Percentiles rank a stretch among this genome's conserved stretches.
phyloP scores from a whole-genome alignment of 129 eudicot genomes.

The Solidago caesia region DNA sequence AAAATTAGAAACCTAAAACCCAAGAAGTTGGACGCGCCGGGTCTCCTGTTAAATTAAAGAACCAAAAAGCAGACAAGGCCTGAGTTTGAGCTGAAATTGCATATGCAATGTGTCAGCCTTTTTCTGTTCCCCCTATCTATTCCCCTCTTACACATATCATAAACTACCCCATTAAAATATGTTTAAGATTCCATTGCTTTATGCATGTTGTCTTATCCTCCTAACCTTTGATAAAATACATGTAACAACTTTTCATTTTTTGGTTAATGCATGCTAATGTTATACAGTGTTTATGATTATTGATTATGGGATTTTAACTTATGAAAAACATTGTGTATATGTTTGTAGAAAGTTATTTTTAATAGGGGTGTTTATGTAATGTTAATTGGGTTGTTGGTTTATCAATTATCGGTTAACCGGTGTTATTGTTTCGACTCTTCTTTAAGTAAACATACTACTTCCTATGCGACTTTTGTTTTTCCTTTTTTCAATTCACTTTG shows the following conservation, averaged over 20 bases:
- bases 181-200: not conserved
- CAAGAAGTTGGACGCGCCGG: not conserved
- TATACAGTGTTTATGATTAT: too few relatives aligned
- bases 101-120: slow-evolving; percentile 12
- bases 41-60: not conserved
- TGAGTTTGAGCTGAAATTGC: slow-evolving; percentile 4
- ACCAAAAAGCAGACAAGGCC: not conserved
- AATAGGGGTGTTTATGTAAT: too few relatives aligned
- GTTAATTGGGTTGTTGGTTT: too few relatives aligned
- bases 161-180: not conserved
- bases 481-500: too few relatives aligned
- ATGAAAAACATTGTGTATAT: too few relatives aligned
- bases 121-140: slow-evolving; percentile 2
- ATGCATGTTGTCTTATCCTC: not conserved
- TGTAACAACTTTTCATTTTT: not conserved
- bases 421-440: too few relatives aligned
- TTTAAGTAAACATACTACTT: too few relatives aligned
- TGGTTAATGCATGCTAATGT: not conserved
- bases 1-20: not conserved
- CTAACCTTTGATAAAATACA: not conserved
- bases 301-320: too few relatives aligned
- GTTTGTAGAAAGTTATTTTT: too few relatives aligned
- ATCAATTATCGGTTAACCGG: too few relatives aligned
- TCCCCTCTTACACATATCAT: not conserved
- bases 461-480: too few relatives aligned